phyloP scores from a whole-genome alignment of 768 basidiomycete genomes.

The Tricholoma flavovirens region DNA sequence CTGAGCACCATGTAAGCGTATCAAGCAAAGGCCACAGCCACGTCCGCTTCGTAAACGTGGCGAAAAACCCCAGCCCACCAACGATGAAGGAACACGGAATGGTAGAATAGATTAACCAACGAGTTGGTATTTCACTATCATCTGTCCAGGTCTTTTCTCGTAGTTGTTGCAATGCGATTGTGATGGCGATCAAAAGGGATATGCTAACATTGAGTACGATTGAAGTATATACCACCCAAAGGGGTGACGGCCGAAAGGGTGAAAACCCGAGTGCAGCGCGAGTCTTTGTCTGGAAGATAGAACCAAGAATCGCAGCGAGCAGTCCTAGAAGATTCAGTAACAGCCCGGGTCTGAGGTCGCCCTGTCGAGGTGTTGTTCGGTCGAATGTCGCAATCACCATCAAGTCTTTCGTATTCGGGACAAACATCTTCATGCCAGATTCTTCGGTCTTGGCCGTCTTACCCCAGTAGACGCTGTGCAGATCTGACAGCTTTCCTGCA shows the following conservation, averaged over 20 bases:
- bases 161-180: slow-evolving; percentile 12
- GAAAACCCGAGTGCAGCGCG: slow-evolving; percentile 18
- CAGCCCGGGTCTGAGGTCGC: slow-evolving; percentile 17
- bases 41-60: slow-evolving; percentile 5
- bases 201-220: slow-evolving; percentile 7
- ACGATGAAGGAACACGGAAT: slow-evolving; percentile 13
- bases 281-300: slow-evolving; percentile 19
- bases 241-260: slow-evolving; percentile 10
- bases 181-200: slow-evolving; percentile 11
- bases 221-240: slow-evolving; percentile 22
- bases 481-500: slow-evolving; percentile 12
- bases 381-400: slow-evolving; percentile 24
- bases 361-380: slow-evolving; percentile 18
- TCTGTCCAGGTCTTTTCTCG: slow-evolving; percentile 17
- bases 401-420: slow-evolving; percentile 17
- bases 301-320: slow-evolving; percentile 20
- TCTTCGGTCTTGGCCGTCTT: slow-evolving; percentile 3
- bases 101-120: slow-evolving; percentile 16
- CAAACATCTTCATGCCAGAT: slow-evolving; percentile 10
- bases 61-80: slow-evolving; percentile 14
- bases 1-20: slow-evolving; percentile 20
- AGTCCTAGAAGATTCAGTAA: slow-evolving; percentile 18
- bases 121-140: slow-evolving; percentile 14
- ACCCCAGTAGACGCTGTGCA: not conserved
- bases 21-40: slow-evolving; percentile 23